Evolutionary conservation across 306 rosid genomes (phyloP).

Genomic region (Sicyos edulis): DNA sequence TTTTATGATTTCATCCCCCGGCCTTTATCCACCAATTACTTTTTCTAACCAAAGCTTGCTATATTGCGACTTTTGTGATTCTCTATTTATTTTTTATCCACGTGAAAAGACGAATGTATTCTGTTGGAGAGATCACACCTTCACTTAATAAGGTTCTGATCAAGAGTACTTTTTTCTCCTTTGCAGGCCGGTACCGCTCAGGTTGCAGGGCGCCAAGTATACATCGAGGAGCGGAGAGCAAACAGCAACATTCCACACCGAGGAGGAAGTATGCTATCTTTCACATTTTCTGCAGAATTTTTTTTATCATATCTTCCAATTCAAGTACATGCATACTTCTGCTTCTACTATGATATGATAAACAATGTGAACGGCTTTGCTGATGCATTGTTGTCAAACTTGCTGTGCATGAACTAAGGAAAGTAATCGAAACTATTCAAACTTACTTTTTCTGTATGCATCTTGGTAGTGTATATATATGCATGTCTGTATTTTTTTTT

Average conservation of each 20-base stretch:
- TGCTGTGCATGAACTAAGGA: background rate
- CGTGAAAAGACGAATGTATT: background rate
- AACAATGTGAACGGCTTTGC: background rate
- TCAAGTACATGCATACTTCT: background rate
- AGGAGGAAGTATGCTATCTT: conserved; percentile 58
- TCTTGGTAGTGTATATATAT: too few species aligned
- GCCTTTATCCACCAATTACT: background rate
- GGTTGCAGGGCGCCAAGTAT: conserved; percentile 77
- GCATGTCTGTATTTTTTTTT: too few species aligned
- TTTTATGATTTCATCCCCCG: background rate
- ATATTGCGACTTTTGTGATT: background rate
- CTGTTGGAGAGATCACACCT: background rate
- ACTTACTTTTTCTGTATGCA: background rate
- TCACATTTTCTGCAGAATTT: background rate
- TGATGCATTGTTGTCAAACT: background rate
- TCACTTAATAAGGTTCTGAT: background rate
- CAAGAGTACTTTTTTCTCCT: background rate
- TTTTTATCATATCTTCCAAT: background rate
- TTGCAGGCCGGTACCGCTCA: conserved; percentile 62
- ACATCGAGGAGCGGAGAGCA: conserved; percentile 94
- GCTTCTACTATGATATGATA: background rate
- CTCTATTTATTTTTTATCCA: background rate
- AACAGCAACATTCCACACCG: conserved; percentile 75
- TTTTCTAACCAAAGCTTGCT: background rate
- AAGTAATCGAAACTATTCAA: background rate